Percentiles rank a stretch among this genome's conserved stretches.
Conservation (phyloP, 2,329 filamentous ascomycete species). For the Curvularia sp. region DNA sequence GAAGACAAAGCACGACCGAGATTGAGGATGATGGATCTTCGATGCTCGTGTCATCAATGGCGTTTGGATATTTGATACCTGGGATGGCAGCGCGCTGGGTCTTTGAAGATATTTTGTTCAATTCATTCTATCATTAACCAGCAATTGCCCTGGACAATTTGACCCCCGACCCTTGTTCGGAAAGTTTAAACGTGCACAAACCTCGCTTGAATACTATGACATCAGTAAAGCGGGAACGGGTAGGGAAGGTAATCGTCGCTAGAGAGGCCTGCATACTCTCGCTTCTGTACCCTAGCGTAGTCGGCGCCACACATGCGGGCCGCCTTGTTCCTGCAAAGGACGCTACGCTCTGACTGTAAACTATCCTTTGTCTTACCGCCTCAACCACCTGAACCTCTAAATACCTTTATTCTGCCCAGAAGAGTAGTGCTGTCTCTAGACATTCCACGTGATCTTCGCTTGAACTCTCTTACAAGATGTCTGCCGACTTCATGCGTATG, state of each 20-base stretch:
- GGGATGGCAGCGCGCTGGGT: neutral
- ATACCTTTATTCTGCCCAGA: neutral
- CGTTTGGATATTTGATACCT: conserved; percentile 11
- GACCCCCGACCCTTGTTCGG: too few relatives aligned
- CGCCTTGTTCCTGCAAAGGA: neutral
- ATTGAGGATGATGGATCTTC: conserved; percentile 2
- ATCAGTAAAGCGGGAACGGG: neutral
- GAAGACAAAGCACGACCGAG: neutral
- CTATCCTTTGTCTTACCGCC: conserved; percentile 1
- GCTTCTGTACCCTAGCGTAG: conserved; percentile 1
- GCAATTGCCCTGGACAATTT: neutral
- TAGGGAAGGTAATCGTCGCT: neutral
- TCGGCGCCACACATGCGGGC: conserved; percentile 3
- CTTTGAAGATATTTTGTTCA: neutral
- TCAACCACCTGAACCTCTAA: neutral
- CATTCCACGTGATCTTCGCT: neutral
- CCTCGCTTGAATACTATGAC: neutral
- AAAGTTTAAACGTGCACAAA: neutral
- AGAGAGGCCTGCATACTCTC: conserved; percentile 1
- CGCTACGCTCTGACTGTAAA: conserved; percentile 2
- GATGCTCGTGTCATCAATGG: conserved; percentile 7
- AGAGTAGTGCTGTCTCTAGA: neutral
- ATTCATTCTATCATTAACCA: neutral
- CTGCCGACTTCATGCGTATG: conserved; percentile 23
- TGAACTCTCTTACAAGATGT: conserved; percentile 13